Evolutionary conservation across 306 rosid species (phyloP).

Genomic region (Gynostemma pentaphyllum): DNA sequence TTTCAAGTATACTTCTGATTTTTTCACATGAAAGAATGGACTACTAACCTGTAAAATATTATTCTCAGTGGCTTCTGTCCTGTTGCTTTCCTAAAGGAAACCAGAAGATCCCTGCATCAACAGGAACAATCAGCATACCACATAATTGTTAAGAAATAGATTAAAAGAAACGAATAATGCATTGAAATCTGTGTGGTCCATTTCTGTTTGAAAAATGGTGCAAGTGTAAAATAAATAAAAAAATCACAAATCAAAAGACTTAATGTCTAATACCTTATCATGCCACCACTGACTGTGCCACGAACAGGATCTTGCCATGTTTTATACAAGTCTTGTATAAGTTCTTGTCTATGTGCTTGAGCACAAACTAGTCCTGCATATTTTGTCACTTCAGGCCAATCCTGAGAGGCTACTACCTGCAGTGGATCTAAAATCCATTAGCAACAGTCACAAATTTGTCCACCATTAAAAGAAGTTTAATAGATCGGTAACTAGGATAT

Average conservation of each 20-base stretch:
- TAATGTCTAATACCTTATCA: conserved; percentile 53
- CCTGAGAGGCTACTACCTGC: conserved; percentile 94
- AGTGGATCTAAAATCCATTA: conserved; percentile 19
- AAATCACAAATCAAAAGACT: background rate
- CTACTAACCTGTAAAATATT: conserved; percentile 73
- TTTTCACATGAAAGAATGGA: background rate
- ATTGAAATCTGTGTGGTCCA: background rate
- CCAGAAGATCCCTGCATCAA: conserved; percentile 66
- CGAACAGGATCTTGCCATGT: conserved; percentile 94
- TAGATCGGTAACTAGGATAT: conserved; percentile 2
- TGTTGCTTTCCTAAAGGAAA: conserved; percentile 86
- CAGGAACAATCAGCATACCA: background rate
- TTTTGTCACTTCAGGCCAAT: conserved; percentile 96
- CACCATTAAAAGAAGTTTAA: background rate
- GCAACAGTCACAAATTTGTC: conserved; percentile 1
- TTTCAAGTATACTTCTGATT: background rate
- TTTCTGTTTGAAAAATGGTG: background rate
- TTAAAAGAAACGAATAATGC: conserved; percentile 7
- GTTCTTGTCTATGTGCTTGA: conserved; percentile 93
- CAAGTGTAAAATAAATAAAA: conserved; percentile 4
- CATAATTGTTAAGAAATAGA: background rate
- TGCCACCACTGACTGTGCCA: conserved; percentile 81
- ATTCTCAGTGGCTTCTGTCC: conserved; percentile 89
- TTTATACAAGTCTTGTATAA: conserved; percentile 81
- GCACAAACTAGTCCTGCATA: conserved; percentile 92